Percentiles rank a stretch among this genome's conserved stretches.
phyloP scores from a whole-genome alignment of 139 green algal genomes.

The Deuterostichococcus epilithicus region DNA sequence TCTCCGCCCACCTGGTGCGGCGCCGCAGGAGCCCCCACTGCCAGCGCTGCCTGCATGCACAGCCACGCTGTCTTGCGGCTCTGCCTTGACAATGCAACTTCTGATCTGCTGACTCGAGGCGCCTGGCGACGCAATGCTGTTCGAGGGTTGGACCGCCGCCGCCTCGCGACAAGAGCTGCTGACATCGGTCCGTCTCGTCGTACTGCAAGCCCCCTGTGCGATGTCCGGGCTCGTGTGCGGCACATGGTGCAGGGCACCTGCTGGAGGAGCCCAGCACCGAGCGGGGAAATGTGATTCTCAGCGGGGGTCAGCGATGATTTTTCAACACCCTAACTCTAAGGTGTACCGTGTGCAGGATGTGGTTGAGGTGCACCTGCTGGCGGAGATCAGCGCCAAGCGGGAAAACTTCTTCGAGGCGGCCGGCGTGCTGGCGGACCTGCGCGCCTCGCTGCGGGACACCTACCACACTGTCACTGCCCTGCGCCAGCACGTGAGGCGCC shows the following conservation, averaged over 20 bases:
- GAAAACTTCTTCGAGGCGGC: conserved; percentile 70
- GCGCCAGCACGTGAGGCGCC: conserved; percentile 13
- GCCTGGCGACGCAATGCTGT: no score
- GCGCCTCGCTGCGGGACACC: conserved; percentile 35
- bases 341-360: conserved; percentile 67
- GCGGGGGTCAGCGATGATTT: no score
- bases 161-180: no score
- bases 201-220: no score
- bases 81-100: background rate
- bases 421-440: conserved; percentile 66
- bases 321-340: no score
- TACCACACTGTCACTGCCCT: conserved; percentile 48
- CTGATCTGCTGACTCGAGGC: no score
- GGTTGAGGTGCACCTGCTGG: conserved; percentile 70
- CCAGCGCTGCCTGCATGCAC: background rate
- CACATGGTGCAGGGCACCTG: no score
- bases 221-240: no score
- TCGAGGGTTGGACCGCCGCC: no score
- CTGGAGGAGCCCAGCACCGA: no score
- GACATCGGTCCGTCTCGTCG: no score
- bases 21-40: background rate
- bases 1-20: conserved; percentile 44
- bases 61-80: background rate
- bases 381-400: conserved; percentile 62
- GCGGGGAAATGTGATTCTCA: no score